These are phyloP conservation scores for Ustilaginoidea virens DNA, from an alignment of 2,329 filamentous ascomycete species.

Conservation along the genomic window DNA sequence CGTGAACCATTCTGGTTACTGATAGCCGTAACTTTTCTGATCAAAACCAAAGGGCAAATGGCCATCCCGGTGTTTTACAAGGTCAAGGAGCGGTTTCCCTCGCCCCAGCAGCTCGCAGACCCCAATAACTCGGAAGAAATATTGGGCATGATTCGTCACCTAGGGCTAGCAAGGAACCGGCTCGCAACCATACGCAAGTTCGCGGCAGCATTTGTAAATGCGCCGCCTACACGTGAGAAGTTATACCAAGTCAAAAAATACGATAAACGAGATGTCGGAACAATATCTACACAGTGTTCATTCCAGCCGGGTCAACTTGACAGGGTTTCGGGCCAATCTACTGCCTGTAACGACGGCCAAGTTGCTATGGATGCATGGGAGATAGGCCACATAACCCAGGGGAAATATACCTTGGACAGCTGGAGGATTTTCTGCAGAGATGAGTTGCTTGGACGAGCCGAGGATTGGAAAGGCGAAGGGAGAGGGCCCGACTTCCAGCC, in stretches of 20 bases:
- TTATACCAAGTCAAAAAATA: slow-evolving; percentile 39
- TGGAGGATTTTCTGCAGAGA: slow-evolving; percentile 93
- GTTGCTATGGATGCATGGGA: slow-evolving; percentile 47
- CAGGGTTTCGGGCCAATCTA: no score
- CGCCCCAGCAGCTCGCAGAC: slow-evolving; percentile 42
- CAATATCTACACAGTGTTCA: no score
- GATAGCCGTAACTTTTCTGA: slow-evolving; percentile 71
- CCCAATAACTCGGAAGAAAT: slow-evolving; percentile 36
- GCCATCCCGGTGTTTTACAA: slow-evolving; percentile 63
- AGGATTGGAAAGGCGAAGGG: slow-evolving; percentile 49
- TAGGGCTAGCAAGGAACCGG: slow-evolving; percentile 57
- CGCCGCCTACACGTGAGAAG: slow-evolving; percentile 43
- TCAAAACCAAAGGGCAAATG: slow-evolving; percentile 57
- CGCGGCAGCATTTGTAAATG: slow-evolving; percentile 50
- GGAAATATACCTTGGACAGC: slow-evolving; percentile 71
- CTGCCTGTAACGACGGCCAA: slow-evolving; percentile 4
- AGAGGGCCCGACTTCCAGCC: slow-evolving; percentile 47
- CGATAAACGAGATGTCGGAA: slow-evolving; percentile 19
- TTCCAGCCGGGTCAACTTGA: no score
- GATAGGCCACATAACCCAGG: slow-evolving; percentile 70
- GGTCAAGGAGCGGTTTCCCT: slow-evolving; percentile 54
- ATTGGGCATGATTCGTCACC: slow-evolving; percentile 44
- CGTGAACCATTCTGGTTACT: slow-evolving; percentile 65
- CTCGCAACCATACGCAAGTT: slow-evolving; percentile 53
- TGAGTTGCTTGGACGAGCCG: slow-evolving; percentile 47